Percentiles rank a stretch among this genome's conserved stretches.
These are phyloP conservation scores for Zostera marina DNA, from an alignment of 116 monocot species.

Conservation along the genomic window DNA sequence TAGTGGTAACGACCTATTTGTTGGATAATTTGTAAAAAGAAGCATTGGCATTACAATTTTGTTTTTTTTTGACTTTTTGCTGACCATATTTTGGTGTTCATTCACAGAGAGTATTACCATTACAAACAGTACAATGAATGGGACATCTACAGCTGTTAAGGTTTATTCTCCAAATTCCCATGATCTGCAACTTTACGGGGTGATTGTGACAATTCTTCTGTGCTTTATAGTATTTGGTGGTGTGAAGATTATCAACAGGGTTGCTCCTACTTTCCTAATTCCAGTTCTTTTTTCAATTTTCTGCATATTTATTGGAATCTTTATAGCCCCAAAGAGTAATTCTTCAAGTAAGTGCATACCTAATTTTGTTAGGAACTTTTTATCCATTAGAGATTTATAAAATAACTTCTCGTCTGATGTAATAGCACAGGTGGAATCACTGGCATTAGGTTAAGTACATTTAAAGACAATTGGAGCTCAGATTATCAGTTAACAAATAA, in stretches of 20 bases:
- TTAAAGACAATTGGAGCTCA: conserved; percentile 77
- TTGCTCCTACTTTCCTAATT: conserved; percentile 85
- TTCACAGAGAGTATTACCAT: conserved; percentile 55
- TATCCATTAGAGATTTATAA: not conserved
- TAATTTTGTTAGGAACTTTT: not conserved
- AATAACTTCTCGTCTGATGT: conserved; percentile 3
- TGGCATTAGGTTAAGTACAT: conserved; percentile 50
- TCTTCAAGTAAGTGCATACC: conserved; percentile 43
- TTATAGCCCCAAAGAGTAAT: conserved; percentile 54
- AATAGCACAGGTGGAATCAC: conserved; percentile 64
- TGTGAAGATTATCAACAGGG: conserved; percentile 88
- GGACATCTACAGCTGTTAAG: conserved; percentile 33
- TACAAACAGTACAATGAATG: conserved; percentile 40
- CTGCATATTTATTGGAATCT: conserved; percentile 82
- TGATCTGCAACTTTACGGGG: conserved; percentile 82
- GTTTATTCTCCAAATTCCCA: conserved; percentile 66
- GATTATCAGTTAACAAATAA: conserved; percentile 77
- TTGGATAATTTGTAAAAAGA: not conserved
- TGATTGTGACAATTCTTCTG: conserved; percentile 75
- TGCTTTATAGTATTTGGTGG: conserved; percentile 97
- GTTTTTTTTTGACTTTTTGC: not conserved
- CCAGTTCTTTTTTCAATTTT: conserved; percentile 74
- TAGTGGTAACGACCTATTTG: not conserved
- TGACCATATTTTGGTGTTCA: not conserved
- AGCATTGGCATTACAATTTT: not conserved